A percentile compares a stretch with the other conserved stretches of the same genome.
Conservation (phyloP, 306 rosid genomes). For the Cicer judaicum region DNA sequence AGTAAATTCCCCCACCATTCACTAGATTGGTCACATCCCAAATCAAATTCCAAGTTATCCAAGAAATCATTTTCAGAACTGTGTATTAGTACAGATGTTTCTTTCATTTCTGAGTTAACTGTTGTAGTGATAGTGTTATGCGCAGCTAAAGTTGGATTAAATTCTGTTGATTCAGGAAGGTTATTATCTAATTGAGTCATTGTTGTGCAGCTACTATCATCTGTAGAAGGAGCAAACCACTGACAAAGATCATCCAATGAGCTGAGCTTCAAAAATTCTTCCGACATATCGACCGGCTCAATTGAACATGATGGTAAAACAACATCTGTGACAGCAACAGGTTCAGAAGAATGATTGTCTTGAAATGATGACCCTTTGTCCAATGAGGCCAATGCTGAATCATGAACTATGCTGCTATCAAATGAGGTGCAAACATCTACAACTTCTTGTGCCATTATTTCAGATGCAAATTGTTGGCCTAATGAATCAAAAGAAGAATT, state of each 20-base stretch:
- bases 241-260: constrained; percentile 66
- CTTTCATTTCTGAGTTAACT: constrained; percentile 44
- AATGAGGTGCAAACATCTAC: constrained; percentile 35
- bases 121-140: constrained; percentile 42
- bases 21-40: constrained; percentile 42
- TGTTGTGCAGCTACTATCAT: constrained; percentile 44
- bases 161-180: constrained; percentile 50
- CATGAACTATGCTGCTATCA: constrained; percentile 42
- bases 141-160: constrained; percentile 44
- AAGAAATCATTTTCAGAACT: constrained; percentile 45
- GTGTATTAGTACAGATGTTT: constrained; percentile 41
- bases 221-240: constrained; percentile 62
- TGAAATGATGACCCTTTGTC: constrained; percentile 42
- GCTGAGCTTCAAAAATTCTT: constrained; percentile 53
- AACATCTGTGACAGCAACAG: constrained; percentile 37
- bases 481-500: constrained; percentile 57
- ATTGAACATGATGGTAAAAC: constrained; percentile 37
- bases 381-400: constrained; percentile 43
- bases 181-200: constrained; percentile 47
- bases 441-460: constrained; percentile 46
- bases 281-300: constrained; percentile 46
- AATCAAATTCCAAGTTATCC: constrained; percentile 50
- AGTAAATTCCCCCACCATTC: constrained; percentile 56
- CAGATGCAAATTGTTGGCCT: constrained; percentile 45
- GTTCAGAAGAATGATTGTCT: constrained; percentile 41